phyloP scores from a whole-genome alignment of 371 early-diverging fungal species.

The Mucor ambiguus region DNA sequence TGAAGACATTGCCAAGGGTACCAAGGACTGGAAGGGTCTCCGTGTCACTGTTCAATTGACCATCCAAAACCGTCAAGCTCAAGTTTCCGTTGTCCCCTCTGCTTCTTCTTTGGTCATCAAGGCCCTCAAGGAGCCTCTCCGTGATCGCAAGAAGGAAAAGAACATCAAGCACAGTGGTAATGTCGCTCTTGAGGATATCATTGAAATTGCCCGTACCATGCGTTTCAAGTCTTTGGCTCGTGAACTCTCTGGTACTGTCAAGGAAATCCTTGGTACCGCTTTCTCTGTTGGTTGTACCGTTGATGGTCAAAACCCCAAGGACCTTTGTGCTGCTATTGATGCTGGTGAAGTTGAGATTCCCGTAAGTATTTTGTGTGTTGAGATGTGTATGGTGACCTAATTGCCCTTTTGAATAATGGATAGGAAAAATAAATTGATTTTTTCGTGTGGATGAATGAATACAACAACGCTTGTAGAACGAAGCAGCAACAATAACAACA shows the following conservation, averaged over 20 bases:
- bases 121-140: conserved; percentile 98
- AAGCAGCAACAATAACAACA: not conserved
- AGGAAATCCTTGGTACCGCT: conserved; percentile 99
- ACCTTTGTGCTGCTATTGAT: conserved; percentile 51
- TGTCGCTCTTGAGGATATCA: conserved; percentile 89
- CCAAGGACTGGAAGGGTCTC: conserved; percentile 94
- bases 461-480: not conserved
- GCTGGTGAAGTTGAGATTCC: conserved; percentile 90
- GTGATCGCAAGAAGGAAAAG: conserved; percentile 99
- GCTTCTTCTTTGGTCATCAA: conserved; percentile 98
- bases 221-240: conserved; percentile 90
- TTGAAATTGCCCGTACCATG: conserved; percentile 98
- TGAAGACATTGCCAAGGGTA: conserved; percentile 99
- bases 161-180: conserved; percentile 98
- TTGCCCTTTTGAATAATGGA: no score
- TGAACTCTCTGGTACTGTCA: conserved; percentile 92
- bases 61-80: conserved; percentile 99
- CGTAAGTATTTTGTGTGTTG: no score
- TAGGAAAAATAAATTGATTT: no score
- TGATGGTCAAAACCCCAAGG: conserved; percentile 56
- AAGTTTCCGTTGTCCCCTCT: conserved; percentile 96
- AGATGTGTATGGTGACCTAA: no score
- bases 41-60: conserved; percentile 97
- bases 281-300: conserved; percentile 98
- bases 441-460: not conserved